Percentiles rank a stretch among this genome's conserved stretches.
Evolutionary conservation across 257 asterid genomes (phyloP).

Genomic region (Solanum sparsipilum): DNA sequence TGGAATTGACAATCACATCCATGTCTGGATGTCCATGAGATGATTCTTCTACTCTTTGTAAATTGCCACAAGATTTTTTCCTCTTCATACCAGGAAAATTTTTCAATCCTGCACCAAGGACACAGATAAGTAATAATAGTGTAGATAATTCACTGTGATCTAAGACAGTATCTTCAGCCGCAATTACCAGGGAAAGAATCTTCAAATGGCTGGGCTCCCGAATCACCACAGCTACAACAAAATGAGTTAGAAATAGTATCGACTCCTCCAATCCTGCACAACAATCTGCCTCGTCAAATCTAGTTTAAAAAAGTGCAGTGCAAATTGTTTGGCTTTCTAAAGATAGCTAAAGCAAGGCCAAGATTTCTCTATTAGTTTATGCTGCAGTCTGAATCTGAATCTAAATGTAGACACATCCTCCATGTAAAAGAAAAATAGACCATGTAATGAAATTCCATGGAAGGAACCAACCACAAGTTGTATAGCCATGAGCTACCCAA

Average conservation of each 20-base stretch:
- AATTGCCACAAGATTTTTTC: slow-evolving; percentile 36
- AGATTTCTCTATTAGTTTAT: background rate
- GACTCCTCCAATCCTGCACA: slow-evolving; percentile 50
- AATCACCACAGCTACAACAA: slow-evolving; percentile 58
- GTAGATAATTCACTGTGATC: background rate
- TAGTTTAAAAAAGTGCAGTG: background rate
- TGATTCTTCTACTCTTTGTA: slow-evolving; percentile 17
- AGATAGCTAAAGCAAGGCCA: background rate
- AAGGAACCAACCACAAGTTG: background rate
- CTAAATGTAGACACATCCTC: background rate
- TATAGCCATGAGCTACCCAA: background rate
- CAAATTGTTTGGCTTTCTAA: background rate
- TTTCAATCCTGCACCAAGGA: slow-evolving; percentile 39
- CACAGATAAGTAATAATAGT: background rate
- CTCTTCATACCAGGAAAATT: slow-evolving; percentile 67
- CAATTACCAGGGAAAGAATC: slow-evolving; percentile 25
- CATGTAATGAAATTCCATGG: background rate
- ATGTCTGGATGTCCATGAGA: slow-evolving; percentile 12
- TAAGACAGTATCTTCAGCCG: background rate
- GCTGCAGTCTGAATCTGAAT: background rate
- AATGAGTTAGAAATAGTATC: slow-evolving; percentile 12
- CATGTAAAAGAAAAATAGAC: background rate
- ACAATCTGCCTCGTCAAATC: background rate
- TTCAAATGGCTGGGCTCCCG: slow-evolving; percentile 38
- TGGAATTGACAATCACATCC: slow-evolving; percentile 9